Evolutionary conservation across 129 eudicot species (phyloP), one percentile per base, ranked within the genome.

Genomic region (Arctium lappa): DNA sequence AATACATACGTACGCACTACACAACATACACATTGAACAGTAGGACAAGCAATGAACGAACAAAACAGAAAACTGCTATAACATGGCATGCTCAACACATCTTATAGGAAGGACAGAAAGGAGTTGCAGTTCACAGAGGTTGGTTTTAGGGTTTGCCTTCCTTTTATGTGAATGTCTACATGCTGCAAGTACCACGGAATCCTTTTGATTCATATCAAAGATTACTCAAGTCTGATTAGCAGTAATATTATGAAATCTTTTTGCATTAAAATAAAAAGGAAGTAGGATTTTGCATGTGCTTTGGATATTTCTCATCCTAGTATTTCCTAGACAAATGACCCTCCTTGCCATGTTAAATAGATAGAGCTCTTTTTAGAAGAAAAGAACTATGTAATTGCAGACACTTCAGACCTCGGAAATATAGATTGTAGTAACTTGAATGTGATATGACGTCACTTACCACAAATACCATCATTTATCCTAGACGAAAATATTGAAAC

Each of bases 391-490:
- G 22, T 63, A 38, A 63, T 22, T 22, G 31, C 81, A 16, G 69
- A 63, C 15, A 78, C 15, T 56, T 72, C 22, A 72, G 12, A 72
- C 77, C 72, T 72, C 37, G 6, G 68, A 72, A 10, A 80, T 48
- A 33, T 6, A 56, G 50, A 53, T 27, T 22, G 10, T 34, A 72
- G 62, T 36, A 18, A 15, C 62, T 80, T 72, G 42, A 72, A 80
- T 36, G 39, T 22, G 31, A 65, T 22, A 66, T 13, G 63, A 80
- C 18, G 4, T 73, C 34, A 74, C 87, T 88, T 88, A 95, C 99
- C 99, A 70, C 99, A 95, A 1, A 95, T 91, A 80, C 97, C 98
- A 86, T 95, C 99, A 86, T 93, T 95, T 66, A 95, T 92, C 87
- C 98, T 86, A 36, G 99, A 95, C 73, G 99, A 95, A 86, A 79